Evolutionary conservation across 495 filamentous ascomycete genomes (phyloP), one percentile per base, ranked within the genome.

Genomic region (Aspergillus campestris): DNA sequence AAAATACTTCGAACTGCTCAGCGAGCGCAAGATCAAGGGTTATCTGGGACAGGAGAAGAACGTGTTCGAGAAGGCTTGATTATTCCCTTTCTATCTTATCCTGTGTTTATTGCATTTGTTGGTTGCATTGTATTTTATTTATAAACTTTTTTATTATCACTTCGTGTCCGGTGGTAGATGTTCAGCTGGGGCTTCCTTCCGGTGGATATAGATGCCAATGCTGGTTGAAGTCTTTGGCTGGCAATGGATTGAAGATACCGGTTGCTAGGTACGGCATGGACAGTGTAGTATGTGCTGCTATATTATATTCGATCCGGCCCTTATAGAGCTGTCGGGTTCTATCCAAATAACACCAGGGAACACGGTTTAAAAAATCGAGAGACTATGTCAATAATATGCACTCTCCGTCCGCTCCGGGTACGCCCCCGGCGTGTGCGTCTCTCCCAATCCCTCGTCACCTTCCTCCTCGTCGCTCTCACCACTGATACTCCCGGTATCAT

Each of bases 31-130:
- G 71, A 73, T 96, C 56, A 82, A 79, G 71, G 92, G 92, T 53
- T 96, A 94, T 62, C 61, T 91, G 37, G 92, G 90, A 55, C 75
- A 91, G 70, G 89, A 95, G 75, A 86, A 92, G 70, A 94, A 96
- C 69, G 87, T 86, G 62, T 71, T 84, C 44, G 45, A 40, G 49
- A 40, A 38, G 52, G 55, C 47, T 50, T 50, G 45, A 31, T 30
- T 56, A n/a, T n/a, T n/a, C n/a, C n/a, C n/a, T 42, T 48, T 38
- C 33, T 50, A 46, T 51, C 38, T 52, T 48, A 48, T 40, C 44
- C 38, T 49, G 31, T 18, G 35, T 36, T 47, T 47, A n/a, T 33
- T 47, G 9, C 15, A 24, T 45, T 45, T 39, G 44, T 50, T 40
- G 33, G 35, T 31, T 39, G 31, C 30, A 34, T 33, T 51, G 13